phyloP scores from a whole-genome alignment of 768 basidiomycete genomes.

The Rhodotorula diobovata region DNA sequence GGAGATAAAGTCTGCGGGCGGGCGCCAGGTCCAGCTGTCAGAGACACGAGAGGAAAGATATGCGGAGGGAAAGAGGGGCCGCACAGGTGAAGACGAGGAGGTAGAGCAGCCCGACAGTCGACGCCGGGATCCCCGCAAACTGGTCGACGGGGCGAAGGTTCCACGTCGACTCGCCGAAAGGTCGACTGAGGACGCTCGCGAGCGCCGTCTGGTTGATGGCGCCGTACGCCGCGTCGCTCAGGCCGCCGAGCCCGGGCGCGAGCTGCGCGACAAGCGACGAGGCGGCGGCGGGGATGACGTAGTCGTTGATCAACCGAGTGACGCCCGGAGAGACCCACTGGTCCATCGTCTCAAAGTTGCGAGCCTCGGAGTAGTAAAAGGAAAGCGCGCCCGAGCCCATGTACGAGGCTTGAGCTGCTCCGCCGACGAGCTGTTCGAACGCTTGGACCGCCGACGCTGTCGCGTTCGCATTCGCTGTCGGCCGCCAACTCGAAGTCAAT shows the following conservation, averaged over 20 bases:
- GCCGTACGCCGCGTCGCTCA: background rate
- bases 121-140: constrained; percentile 42
- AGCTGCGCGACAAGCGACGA: constrained; percentile 4
- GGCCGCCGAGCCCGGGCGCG: background rate
- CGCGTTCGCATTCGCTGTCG: constrained; percentile 27
- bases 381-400: constrained; percentile 1
- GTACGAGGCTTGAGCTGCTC: background rate
- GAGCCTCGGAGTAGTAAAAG: constrained; percentile 15
- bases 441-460: constrained; percentile 2
- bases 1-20: constrained; percentile 7
- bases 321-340: constrained; percentile 26
- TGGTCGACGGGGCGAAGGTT: constrained; percentile 46
- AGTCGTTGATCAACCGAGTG: constrained; percentile 4
- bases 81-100: constrained; percentile 46
- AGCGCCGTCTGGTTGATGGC: constrained; percentile 7
- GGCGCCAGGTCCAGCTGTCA: too few species aligned
- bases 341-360: constrained; percentile 23
- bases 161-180: constrained; percentile 44
- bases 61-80: constrained; percentile 40
- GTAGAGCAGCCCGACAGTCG: constrained; percentile 22
- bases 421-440: constrained; percentile 3
- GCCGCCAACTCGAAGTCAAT: background rate
- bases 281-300: constrained; percentile 3
- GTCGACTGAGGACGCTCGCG: constrained; percentile 31
- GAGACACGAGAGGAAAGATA: too few species aligned